These are phyloP conservation scores for Alternaria viburni DNA, from an alignment of 2,329 filamentous ascomycete genomes.

Conservation along the genomic window DNA sequence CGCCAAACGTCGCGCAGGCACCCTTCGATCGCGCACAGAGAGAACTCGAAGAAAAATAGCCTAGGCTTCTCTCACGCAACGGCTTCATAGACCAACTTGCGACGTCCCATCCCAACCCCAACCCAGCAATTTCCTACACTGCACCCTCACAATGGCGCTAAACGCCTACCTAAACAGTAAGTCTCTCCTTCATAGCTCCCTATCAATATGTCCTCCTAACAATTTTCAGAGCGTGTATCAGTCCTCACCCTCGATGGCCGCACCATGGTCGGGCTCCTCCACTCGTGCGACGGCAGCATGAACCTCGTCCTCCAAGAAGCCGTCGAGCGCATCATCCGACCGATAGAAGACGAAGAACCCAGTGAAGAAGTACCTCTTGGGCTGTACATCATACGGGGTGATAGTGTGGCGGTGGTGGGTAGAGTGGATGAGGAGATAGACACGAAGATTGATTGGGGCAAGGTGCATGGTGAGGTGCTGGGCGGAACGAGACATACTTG, in stretches of 20 bases:
- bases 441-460: constrained; percentile 87
- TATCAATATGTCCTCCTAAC: constrained; percentile 6
- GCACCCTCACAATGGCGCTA: constrained; percentile 46
- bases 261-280: constrained; percentile 75
- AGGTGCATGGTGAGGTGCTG: constrained; percentile 84
- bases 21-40: neutral
- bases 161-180: constrained; percentile 54
- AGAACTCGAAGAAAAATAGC: neutral
- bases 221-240: constrained; percentile 77
- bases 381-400: constrained; percentile 88
- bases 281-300: constrained; percentile 88
- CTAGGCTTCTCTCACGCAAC: too few species aligned
- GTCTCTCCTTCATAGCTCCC: neutral
- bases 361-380: constrained; percentile 83
- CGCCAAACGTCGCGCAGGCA: neutral
- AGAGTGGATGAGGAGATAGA: constrained; percentile 90
- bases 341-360: constrained; percentile 79
- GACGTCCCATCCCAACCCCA: too few species aligned
- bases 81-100: too few species aligned
- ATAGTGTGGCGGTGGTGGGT: constrained; percentile 91
- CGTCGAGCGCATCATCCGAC: constrained; percentile 87
- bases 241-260: constrained; percentile 92
- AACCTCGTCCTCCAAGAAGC: constrained; percentile 88
- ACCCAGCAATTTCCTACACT: neutral
- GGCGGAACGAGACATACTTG: constrained; percentile 78